Evolutionary conservation across 1,139 yeast species (phyloP), one percentile per base, ranked within the genome.

Genomic region (Pichia sp.): DNA sequence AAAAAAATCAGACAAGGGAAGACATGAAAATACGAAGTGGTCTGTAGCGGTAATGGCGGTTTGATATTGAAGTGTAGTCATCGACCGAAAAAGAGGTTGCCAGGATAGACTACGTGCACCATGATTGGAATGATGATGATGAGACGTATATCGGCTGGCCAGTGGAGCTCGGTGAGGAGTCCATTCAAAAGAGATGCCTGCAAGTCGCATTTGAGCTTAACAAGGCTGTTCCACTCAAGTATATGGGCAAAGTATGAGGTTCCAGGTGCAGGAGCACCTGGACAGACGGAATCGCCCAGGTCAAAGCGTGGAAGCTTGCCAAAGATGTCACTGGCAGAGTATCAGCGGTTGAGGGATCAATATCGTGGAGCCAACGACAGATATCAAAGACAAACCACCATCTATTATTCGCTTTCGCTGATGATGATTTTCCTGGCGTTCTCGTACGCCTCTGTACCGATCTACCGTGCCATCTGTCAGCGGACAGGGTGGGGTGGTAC

Each of bases 401-500:
- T 86, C 4, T 80, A 85, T 67, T 92, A 92, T 68, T 75, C 93
- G 1, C 74, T 85, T 1, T 84, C 96, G 31, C 74, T 90, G 45
- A 85, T 85, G 13, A 73, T 93, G 32, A 73, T 84, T 8, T 89
- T 90, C 59, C 73, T 90, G 48, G 93, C 97, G 0, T 74, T 93
- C 26, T 79, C 96, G 0, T 95, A 90, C 71, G 88, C 93, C 10
- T 90, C 97, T 1, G 99, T 95, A 8, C 98, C 99, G 3, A 73
- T 95, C 26, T 95, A 95, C 69, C 75, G 97, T 62, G 92, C 93
- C 23, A 78, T 95, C 47, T 95, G 99, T 75, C 90, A 92, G 64
- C 81, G 96, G 71, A 92, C 97, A 0, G 99, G 99, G 0, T 93
- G 87, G 80, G 97, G 93, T 51, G 99, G 99, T 49, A 83, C 85